These are phyloP conservation scores for Nymphaea thermarum DNA, from an alignment of 164 flowering plant species.

Conservation along the genomic window DNA sequence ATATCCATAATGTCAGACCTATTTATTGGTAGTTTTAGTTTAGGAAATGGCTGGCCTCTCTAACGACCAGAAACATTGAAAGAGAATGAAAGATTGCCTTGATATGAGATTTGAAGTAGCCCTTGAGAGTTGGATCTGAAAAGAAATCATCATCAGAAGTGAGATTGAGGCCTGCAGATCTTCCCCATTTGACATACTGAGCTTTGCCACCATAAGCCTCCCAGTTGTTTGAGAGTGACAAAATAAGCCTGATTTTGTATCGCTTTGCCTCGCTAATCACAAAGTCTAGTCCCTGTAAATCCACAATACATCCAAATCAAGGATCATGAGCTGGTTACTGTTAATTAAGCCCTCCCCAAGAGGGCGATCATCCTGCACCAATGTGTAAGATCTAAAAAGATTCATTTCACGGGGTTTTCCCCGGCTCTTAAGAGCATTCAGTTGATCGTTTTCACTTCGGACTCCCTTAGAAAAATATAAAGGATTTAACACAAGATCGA, in stretches of 20 bases:
- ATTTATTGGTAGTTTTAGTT: no score
- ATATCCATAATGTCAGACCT: no score
- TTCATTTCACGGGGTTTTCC: no score
- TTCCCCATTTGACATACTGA: constrained; percentile 94
- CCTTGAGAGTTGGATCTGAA: constrained; percentile 56
- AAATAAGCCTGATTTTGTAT: constrained; percentile 71
- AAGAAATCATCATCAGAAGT: constrained; percentile 85
- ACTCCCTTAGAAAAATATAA: no score
- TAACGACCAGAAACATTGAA: no score
- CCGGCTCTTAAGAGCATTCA: no score
- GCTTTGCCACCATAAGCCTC: constrained; percentile 87
- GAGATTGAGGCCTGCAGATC: constrained; percentile 67
- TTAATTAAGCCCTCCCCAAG: no score
- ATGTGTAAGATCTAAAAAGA: no score
- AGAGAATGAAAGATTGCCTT: constrained; percentile 29
- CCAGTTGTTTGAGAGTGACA: constrained; percentile 78
- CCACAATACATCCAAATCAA: not conserved
- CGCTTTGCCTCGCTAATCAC: constrained; percentile 90
- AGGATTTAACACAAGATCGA: no score
- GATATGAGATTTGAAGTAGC: constrained; percentile 76
- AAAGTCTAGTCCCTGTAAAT: constrained; percentile 75
- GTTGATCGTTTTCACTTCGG: no score
- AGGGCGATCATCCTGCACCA: no score
- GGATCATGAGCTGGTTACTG: no score
- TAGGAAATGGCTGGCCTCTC: not conserved